A percentile compares a stretch with the other conserved stretches of the same genome.
These are phyloP conservation scores for Nemania diffusa DNA, from an alignment of 2,329 filamentous ascomycete genomes.

Conservation along the genomic window DNA sequence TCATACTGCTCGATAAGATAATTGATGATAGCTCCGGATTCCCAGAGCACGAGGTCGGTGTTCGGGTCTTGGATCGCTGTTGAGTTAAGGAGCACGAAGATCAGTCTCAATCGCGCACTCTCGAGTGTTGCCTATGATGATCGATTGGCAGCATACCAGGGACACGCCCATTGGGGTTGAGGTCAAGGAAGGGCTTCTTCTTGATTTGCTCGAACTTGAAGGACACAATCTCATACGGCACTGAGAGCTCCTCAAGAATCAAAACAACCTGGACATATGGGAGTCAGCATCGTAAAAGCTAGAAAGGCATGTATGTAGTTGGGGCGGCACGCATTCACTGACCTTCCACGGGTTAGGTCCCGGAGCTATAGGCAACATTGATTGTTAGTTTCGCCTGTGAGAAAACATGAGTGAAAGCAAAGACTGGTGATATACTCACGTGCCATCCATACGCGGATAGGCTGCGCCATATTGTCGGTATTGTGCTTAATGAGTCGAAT, in stretches of 20 bases:
- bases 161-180: slow-evolving; percentile 16
- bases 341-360: slow-evolving; percentile 26
- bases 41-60: slow-evolving; percentile 4
- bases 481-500: background rate
- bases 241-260: slow-evolving; percentile 7
- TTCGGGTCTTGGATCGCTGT: slow-evolving; percentile 18
- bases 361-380: background rate
- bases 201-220: slow-evolving; percentile 15
- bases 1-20: slow-evolving; percentile 14
- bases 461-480: slow-evolving; percentile 3
- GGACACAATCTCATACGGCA: slow-evolving; percentile 11
- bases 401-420: background rate
- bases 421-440: slow-evolving; percentile 4
- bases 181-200: slow-evolving; percentile 11
- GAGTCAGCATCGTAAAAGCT: too few species aligned
- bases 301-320: background rate
- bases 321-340: background rate
- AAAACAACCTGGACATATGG: slow-evolving; percentile 11
- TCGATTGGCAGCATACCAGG: too few species aligned
- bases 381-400: too few species aligned
- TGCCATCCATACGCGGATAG: slow-evolving; percentile 23
- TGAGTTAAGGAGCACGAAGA: too few species aligned
- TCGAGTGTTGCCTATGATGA: too few species aligned
- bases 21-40: slow-evolving; percentile 13
- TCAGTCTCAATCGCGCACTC: too few species aligned